Evolutionary conservation across 148 eudicot genomes (phyloP), one percentile per base, ranked within the genome.

Genomic region (Hydrangea macrophylla): DNA sequence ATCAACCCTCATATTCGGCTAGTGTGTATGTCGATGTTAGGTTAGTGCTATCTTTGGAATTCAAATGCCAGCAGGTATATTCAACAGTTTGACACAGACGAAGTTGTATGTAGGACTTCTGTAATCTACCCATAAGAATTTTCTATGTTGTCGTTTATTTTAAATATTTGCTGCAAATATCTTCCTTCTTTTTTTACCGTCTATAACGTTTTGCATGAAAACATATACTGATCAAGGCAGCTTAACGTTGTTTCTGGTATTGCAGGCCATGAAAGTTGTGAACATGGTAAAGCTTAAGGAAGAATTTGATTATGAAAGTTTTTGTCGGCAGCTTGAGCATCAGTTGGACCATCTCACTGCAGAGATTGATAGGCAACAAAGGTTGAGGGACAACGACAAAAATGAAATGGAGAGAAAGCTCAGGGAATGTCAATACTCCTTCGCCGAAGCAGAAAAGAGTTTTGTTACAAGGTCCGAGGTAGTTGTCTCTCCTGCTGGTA

Each of bases 251-350:
- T 55, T 60, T n/a, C 60, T 58, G 73, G 42, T 69, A 35, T 66
- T 73, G 59, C 89, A 94, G 98, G 97, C 98, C 73, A 94, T 88
- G 96, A 94, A 94, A 82, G 85, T 94, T 42, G 89, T 94, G 39
- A 94, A 94, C 70, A 70, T 84, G 68, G 81, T 94, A 74, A 94
- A 87, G 83, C 82, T 94, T 72, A 94, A 85, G 82, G 97, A 94
- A 84, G 98, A 94, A 81, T 94, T 94, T 81, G 98, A 94, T 75
- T 94, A 90, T 64, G 97, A 90, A 65, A 83, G 88, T 78, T 87
- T 90, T 62, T 85, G 91, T 30, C 80, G 92, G 76, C 88, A 85
- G 83, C 97, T 94, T 64, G 96, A 94, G 84, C 77, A 81, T 76
- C 88, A 94, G 77, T 86, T 94, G 70, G 96, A 94, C 53, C 77